These are phyloP conservation scores for Aspergillus aculeatus DNA, from an alignment of 2,329 filamentous ascomycete species.

Conservation along the genomic window DNA sequence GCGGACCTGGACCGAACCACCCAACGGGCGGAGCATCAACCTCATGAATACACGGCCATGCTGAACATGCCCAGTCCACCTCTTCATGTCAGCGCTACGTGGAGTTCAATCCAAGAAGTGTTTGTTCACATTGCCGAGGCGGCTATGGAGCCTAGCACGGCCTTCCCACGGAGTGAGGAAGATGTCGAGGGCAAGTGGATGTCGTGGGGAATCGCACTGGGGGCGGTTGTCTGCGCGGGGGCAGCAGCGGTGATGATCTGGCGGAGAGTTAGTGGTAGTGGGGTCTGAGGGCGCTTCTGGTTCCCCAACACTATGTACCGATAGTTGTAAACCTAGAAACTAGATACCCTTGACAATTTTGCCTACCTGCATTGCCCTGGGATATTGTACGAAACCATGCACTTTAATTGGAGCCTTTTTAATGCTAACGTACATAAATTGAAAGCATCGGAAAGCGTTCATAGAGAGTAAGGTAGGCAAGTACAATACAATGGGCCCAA, in stretches of 20 bases:
- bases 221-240: constrained; percentile 63
- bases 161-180: constrained; percentile 86
- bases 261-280: constrained; percentile 49
- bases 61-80: constrained; percentile 82
- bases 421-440: too few relatives aligned
- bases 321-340: constrained; percentile 1
- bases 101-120: constrained; percentile 89
- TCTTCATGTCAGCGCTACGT: constrained; percentile 90
- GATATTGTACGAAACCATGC: neutral
- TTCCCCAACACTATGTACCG: neutral
- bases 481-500: too few relatives aligned
- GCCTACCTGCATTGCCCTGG: neutral
- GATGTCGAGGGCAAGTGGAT: constrained; percentile 75
- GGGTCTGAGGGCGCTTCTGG: constrained; percentile 19
- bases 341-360: neutral
- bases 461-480: too few relatives aligned
- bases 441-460: too few relatives aligned
- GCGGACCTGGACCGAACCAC: constrained; percentile 95
- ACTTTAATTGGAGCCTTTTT: too few relatives aligned
- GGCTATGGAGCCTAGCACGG: constrained; percentile 82
- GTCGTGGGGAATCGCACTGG: constrained; percentile 79
- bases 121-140: constrained; percentile 91
- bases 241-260: constrained; percentile 61
- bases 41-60: constrained; percentile 82
- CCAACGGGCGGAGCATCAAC: constrained; percentile 86